Conservation (phyloP, 2,329 filamentous ascomycete genomes). For the Colletotrichum sp. region DNA sequence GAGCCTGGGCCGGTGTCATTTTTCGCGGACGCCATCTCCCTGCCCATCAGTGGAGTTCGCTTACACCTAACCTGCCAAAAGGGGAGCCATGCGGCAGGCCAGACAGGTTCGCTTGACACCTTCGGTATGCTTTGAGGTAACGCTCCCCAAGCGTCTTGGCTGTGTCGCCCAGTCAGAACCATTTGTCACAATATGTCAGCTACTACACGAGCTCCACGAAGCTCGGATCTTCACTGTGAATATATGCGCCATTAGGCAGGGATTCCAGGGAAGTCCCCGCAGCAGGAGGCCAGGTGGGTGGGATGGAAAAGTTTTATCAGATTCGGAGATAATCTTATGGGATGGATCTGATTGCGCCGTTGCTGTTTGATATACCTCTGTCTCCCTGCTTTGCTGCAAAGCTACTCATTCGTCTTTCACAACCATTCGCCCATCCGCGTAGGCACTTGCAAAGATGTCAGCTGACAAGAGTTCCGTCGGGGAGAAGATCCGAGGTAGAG, state of each 20-base stretch:
- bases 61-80: neutral
- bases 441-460: neutral
- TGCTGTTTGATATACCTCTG: neutral
- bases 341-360: neutral
- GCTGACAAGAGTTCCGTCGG: neutral
- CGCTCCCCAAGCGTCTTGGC: neutral
- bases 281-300: neutral
- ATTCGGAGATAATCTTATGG: slow-evolving; percentile 2
- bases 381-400: neutral
- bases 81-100: neutral
- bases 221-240: neutral
- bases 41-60: neutral
- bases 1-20: neutral
- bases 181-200: neutral
- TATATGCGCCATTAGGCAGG: neutral
- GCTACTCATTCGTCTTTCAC: neutral
- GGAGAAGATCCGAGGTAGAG: neutral
- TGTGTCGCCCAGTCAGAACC: neutral
- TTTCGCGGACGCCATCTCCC: neutral
- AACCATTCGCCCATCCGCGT: neutral
- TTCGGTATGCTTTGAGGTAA: neutral
- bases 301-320: neutral
- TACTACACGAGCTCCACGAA: neutral
- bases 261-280: neutral
- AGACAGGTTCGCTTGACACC: neutral